Conservation (phyloP, 78 protist genomes). For the Guillardia theta region DNA sequence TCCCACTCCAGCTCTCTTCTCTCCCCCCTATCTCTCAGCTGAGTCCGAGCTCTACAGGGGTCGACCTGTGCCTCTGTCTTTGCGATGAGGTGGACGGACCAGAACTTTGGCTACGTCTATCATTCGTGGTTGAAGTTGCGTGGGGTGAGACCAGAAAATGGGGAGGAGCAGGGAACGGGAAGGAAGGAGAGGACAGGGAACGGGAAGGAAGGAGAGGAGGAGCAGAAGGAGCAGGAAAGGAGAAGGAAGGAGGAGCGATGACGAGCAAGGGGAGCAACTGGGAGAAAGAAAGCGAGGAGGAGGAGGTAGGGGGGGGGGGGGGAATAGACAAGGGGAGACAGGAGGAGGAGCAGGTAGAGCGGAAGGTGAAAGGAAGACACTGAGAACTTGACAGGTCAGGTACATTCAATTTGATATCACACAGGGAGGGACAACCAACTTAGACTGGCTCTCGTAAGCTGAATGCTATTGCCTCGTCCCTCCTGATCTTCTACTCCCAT, state of each 20-base stretch:
- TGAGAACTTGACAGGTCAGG: background rate
- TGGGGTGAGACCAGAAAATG: background rate
- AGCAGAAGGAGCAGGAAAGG: background rate
- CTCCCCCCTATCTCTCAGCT: background rate
- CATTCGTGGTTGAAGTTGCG: background rate
- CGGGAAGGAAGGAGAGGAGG: background rate
- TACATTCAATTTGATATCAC: background rate
- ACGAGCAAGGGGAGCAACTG: background rate
- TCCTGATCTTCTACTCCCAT: no score
- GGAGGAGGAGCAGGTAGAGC: no score
- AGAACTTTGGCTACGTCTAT: background rate
- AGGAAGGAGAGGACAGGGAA: background rate
- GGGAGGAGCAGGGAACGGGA: background rate
- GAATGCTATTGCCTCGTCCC: no score
- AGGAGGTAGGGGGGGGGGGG: background rate
- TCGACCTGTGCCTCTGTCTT: background rate
- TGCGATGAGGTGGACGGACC: conserved; percentile 9
- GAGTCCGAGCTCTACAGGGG: background rate
- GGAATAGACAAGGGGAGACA: background rate
- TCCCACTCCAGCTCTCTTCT: background rate
- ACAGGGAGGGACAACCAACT: background rate
- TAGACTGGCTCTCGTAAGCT: background rate
- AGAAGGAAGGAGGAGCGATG: background rate
- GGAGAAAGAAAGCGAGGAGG: background rate
- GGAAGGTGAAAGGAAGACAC: no score